Percentiles rank a stretch among this genome's conserved stretches.
These are phyloP conservation scores for Fusarium fujikuroi DNA, from an alignment of 2,329 filamentous ascomycete species.

Conservation along the genomic window DNA sequence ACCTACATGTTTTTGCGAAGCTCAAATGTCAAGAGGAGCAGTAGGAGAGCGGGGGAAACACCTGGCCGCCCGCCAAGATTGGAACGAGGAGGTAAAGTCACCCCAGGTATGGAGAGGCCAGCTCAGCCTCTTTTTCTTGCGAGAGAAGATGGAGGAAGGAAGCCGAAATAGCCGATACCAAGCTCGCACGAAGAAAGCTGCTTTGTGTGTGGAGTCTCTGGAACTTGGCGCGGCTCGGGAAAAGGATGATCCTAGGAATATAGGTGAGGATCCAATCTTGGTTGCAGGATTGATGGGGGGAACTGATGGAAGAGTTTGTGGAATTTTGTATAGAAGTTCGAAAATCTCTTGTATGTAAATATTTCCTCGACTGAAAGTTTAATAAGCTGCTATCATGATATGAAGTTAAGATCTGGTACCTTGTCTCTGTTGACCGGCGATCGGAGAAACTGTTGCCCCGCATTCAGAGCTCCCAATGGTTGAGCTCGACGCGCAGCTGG, in stretches of 20 bases:
- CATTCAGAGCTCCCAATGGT: constrained; percentile 32
- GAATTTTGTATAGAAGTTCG: neutral
- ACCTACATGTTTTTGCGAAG: constrained; percentile 45
- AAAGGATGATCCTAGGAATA: neutral
- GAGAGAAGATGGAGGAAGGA: constrained; percentile 39
- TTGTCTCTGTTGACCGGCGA: constrained; percentile 3
- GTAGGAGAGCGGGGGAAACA: constrained; percentile 37
- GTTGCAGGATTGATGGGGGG: neutral
- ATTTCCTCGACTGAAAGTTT: neutral
- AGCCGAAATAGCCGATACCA: constrained; percentile 43
- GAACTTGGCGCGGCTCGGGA: constrained; percentile 4
- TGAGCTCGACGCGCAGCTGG: constrained; percentile 54
- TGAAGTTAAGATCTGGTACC: neutral
- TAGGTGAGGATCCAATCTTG: neutral
- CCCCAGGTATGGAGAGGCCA: constrained; percentile 44
- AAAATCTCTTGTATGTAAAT: neutral
- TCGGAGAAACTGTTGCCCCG: constrained; percentile 47
- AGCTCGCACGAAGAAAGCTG: constrained; percentile 37
- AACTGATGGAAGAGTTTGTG: no score
- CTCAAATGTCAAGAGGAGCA: constrained; percentile 21
- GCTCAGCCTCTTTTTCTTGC: constrained; percentile 43
- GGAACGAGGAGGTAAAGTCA: constrained; percentile 26
- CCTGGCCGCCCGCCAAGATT: constrained; percentile 35
- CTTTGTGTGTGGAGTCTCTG: constrained; percentile 23
- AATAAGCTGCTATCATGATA: neutral